Conservation (phyloP, 2,329 filamentous ascomycete genomes). For the Blastomyces gilchristii region DNA sequence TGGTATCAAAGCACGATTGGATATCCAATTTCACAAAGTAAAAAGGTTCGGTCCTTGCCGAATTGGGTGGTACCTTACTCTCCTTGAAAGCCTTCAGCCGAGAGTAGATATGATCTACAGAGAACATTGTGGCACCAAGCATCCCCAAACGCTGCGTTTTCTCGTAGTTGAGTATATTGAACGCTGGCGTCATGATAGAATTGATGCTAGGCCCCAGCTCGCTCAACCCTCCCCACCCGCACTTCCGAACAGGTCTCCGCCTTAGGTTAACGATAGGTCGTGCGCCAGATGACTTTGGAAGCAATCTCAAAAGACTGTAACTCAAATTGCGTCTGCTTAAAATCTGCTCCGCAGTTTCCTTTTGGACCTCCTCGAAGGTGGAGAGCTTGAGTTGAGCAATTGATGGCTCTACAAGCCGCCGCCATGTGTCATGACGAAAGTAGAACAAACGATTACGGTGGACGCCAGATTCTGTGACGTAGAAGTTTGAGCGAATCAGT, state of each 20-base stretch:
- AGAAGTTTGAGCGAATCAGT: conserved; percentile 76
- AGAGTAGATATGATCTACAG: conserved; percentile 66
- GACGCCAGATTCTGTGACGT: conserved; percentile 79
- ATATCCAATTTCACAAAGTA: conserved; percentile 94
- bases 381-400: conserved; percentile 54
- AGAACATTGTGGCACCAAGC: conserved; percentile 73
- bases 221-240: conserved; percentile 42
- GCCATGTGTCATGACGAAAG: conserved; percentile 92
- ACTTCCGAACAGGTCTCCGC: conserved; percentile 45
- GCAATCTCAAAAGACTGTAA: conserved; percentile 65
- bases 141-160: conserved; percentile 48
- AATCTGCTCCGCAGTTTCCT: conserved; percentile 46
- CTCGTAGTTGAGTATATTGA: conserved; percentile 68
- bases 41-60: conserved; percentile 30
- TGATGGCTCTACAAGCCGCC: conserved; percentile 60
- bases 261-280: conserved; percentile 82
- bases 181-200: conserved; percentile 58
- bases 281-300: conserved; percentile 69
- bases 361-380: conserved; percentile 70
- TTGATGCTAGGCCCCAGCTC: conserved; percentile 58
- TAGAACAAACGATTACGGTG: conserved; percentile 79
- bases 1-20: conserved; percentile 85
- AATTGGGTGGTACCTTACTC: conserved; percentile 11
- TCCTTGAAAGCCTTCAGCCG: conserved; percentile 60
- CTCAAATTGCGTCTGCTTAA: conserved; percentile 58